Conservation (phyloP, 2,329 filamentous ascomycete genomes). For the Lithohypha guttulata region DNA sequence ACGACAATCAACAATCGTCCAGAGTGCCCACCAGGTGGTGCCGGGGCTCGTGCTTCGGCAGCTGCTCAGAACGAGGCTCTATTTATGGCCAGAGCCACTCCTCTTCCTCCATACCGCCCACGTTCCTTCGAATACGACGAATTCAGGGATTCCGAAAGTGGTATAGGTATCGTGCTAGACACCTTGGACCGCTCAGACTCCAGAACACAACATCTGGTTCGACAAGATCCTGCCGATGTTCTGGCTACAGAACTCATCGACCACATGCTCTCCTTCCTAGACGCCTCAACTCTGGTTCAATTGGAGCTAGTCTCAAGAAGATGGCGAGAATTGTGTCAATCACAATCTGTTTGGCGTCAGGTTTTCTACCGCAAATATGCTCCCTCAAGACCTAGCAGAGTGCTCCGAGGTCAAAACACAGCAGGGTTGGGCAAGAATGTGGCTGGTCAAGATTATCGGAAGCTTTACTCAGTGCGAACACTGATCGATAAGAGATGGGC, state of each 20-base stretch:
- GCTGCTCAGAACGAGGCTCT: slow-evolving; percentile 38
- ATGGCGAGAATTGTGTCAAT: slow-evolving; percentile 47
- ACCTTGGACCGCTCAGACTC: slow-evolving; percentile 22
- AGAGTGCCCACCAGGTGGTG: slow-evolving; percentile 31
- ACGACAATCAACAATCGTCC: slow-evolving; percentile 12
- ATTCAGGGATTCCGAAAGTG: slow-evolving; percentile 38
- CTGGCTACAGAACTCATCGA: slow-evolving; percentile 51
- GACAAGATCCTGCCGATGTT: slow-evolving; percentile 42
- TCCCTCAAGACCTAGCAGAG: slow-evolving; percentile 12
- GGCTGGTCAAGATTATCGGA: slow-evolving; percentile 70
- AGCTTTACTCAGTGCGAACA: slow-evolving; percentile 67
- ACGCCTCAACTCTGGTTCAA: slow-evolving; percentile 44
- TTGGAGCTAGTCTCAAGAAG: slow-evolving; percentile 46
- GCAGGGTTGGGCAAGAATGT: slow-evolving; percentile 42
- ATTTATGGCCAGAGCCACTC: slow-evolving; percentile 21
- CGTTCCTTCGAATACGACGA: slow-evolving; percentile 8
- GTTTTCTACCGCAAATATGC: slow-evolving; percentile 49
- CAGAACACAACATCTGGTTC: slow-evolving; percentile 27
- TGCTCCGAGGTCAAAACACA: slow-evolving; percentile 13
- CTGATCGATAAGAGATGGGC: slow-evolving; percentile 72
- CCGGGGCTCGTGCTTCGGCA: slow-evolving; percentile 37
- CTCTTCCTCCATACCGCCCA: slow-evolving; percentile 22
- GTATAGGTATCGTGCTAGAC: slow-evolving; percentile 33
- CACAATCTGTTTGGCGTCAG: slow-evolving; percentile 50
- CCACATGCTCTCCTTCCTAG: slow-evolving; percentile 49